Base-by-base conservation (phyloP, 2,329 filamentous ascomycete species). In the Aaosphaeria pasadenensis region DNA sequence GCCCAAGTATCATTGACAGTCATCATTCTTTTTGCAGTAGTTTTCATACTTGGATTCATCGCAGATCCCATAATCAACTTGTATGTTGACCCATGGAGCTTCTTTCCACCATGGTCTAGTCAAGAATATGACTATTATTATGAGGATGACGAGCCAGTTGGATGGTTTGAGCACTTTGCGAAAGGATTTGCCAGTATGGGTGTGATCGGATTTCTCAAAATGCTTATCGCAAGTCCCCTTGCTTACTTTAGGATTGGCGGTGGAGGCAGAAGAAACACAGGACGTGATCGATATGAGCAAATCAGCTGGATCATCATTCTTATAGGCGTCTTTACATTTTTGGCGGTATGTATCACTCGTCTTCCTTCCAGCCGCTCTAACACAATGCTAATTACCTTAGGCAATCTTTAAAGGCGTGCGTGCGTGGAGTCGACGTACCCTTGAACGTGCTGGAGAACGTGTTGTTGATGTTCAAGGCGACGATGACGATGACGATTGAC, bases 151-250 rank as follows among this genome's bases (percentile, higher is more conserved):
- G 52, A 71, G 44, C 54, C 64, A n/a, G 52, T 51, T 7, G 82
- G 83, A 1, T 97, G 92, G 92, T 60, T 77, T 5, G 84, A 88
- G 58, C 94, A 99, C 66, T 94, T 96, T 57, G 54, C 88, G 49
- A 96, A 96, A 70, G 94, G 94, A 0, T 78, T 96, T 56, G 86
- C 92, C n/a, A 92, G 89, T 5, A 79, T 97, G 43, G 94, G 94
- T 6, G 74, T 97, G 5, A 74, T 97, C 13, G 91, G 92, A 0
- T 88, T 95, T 51, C 68, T 91, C 48, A 96, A 96, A 71, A 86
- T 87, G 30, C 76, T 95, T 45, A 72, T 95, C 43, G 81, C 85
- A 11, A 86, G 83, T 13, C 83, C 92, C 2, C 91, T 85, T 74
- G 90, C 86, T 81, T 87, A 84, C 76, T 63, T 95, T 42, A 81